Percentiles rank a stretch among this genome's conserved stretches.
These are phyloP conservation scores for Rubus parviflorus DNA, from an alignment of 306 rosid genomes.

Conservation along the genomic window DNA sequence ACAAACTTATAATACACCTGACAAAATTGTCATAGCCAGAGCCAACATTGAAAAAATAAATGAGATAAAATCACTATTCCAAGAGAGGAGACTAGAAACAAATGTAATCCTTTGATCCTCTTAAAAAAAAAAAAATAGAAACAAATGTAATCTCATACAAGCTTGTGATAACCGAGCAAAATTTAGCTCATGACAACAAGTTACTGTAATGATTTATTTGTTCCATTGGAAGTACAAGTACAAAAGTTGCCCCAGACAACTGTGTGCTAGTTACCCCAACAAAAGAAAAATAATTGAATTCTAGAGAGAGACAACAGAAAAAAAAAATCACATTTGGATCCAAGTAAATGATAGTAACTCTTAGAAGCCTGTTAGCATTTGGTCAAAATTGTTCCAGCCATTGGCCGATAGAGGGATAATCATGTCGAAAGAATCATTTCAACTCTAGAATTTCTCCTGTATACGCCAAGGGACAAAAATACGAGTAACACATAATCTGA, in stretches of 20 bases:
- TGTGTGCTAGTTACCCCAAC: not conserved
- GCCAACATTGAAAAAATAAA: not conserved
- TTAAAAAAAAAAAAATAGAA: too few relatives aligned
- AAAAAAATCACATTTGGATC: not conserved
- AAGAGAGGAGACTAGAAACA: not conserved
- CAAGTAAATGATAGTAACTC: slow-evolving; percentile 6
- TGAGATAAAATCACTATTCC: not conserved
- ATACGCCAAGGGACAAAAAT: not conserved
- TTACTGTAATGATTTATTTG: not conserved
- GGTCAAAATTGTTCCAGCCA: slow-evolving; percentile 25
- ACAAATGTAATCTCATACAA: slow-evolving; percentile 1
- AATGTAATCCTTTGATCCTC: too few relatives aligned
- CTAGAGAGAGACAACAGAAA: not conserved
- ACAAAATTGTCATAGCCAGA: not conserved
- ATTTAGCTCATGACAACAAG: slow-evolving; percentile 1
- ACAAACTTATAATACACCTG: not conserved
- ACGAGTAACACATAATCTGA: not conserved
- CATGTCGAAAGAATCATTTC: not conserved
- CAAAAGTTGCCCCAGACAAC: not conserved
- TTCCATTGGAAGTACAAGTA: not conserved
- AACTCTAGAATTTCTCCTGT: not conserved
- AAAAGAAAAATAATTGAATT: not conserved
- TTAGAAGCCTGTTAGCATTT: slow-evolving; percentile 14
- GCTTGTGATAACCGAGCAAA: slow-evolving; percentile 11
- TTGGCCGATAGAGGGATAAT: slow-evolving; percentile 4